Evolutionary conservation across 306 rosid species (phyloP), one percentile per base, ranked within the genome.

Genomic region (Fragaria nilgerrensis): DNA sequence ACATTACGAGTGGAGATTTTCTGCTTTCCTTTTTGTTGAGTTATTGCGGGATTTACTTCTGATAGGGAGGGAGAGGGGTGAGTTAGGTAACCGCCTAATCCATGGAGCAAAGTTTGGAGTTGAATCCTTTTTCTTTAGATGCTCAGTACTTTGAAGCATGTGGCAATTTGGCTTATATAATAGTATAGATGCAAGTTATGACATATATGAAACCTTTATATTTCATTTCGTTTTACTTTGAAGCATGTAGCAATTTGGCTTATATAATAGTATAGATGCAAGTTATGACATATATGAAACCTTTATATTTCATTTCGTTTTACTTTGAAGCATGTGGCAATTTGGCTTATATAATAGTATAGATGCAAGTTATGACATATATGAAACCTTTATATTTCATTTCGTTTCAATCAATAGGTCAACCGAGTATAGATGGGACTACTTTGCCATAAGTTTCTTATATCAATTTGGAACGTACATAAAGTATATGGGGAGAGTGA

Each of bases 281-380:
- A 68, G 39, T 49, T 16, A 52, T 36, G 32, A 56, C 49, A 52
- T 66, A 78, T 41, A 41, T 45, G 69, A 79, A 64, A 75, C 64
- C 32, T 15, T 61, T 61, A 61, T 61, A 11, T 23, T 61, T 25
- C 37, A 61, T 61, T 61, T 25, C 3, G 39, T 61, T 13, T 61
- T 8, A 52, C 14, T 55, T 55, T 56, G 15, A 22, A 22, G 63
- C 32, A 56, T 22, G 63, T 9, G 14, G 11, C 67, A 27, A 14
- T 59, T 59, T 72, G 17, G 44, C n/a, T 27, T 27, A 15, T 49
- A 50, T 49, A 16, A 32, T 50, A 22, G 41, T 75, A 59, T 68
- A n/a, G 68, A 36, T 68, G 67, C 44, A 9, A 68, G 43, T 49
- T 16, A 52, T 37, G 34, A 56, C 49, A 53, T 66, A 78, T 43